Evolutionary conservation across 495 filamentous ascomycete species (phyloP).

Genomic region (Talaromyces thailandensis): DNA sequence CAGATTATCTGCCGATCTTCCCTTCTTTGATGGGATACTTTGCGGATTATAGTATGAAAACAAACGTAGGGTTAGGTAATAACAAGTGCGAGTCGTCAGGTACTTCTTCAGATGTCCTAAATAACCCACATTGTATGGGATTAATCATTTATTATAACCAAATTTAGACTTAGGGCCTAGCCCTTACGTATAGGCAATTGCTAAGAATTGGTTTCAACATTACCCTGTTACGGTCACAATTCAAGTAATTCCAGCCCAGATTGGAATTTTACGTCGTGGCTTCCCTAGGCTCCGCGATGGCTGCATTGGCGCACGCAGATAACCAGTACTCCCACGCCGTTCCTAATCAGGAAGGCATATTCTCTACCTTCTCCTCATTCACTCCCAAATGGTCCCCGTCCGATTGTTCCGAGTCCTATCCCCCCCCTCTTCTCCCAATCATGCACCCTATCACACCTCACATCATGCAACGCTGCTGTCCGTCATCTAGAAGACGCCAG

Average conservation of each 20-base stretch:
- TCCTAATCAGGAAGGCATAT: background rate
- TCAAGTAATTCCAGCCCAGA: background rate
- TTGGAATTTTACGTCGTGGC: background rate
- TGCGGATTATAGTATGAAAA: no score
- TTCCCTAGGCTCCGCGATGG: background rate
- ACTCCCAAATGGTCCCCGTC: background rate
- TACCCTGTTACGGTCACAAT: background rate
- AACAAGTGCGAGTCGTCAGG: no score
- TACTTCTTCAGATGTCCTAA: no score
- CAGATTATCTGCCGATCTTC: no score
- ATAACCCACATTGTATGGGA: no score
- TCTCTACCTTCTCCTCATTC: background rate
- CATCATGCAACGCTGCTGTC: background rate
- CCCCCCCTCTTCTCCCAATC: slow-evolving; percentile 7
- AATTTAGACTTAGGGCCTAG: no score
- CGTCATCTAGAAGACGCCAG: background rate
- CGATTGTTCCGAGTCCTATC: background rate
- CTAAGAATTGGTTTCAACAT: no score
- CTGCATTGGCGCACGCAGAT: background rate
- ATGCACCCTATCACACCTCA: background rate
- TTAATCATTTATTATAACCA: no score
- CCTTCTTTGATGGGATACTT: no score
- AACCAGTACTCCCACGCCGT: background rate
- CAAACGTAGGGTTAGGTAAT: no score
- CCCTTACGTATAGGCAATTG: no score